Evolutionary conservation across 345 rosid species (phyloP), one percentile per base, ranked within the genome.

Genomic region (Anacardium occidentale): DNA sequence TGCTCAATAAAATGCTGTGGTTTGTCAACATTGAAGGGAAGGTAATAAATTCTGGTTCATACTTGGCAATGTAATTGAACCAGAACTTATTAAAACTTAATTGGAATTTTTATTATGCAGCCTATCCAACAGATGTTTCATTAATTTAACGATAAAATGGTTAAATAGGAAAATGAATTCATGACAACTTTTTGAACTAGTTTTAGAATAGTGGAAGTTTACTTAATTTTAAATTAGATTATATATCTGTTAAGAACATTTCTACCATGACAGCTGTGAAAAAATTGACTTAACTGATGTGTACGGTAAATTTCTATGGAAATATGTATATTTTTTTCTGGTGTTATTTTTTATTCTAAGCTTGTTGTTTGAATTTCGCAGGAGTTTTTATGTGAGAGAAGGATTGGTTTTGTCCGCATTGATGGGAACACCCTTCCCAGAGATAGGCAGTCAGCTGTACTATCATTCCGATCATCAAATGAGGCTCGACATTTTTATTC

Each of bases 381-480:
- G 98, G 97, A 94, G 78, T 88, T 88, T 75, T 42, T 90, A 74
- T 88, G 92, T 80, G 92, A 92, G 85, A 94, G 90, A 84, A 90
- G 85, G 79, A 79, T 94, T 69, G 77, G 79, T 71, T 94, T 94
- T 74, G 86, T 92, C 53, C 97, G 97, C 70, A 94, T 94, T 78
- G 98, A 94, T 90, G 98, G 98, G 79, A 90, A 69, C 57, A 90
- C 98, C 7, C 88, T 89, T 59, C 76, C 98, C 47, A 88, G 83
- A 85, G 97, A 94, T 75, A 87, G 98, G 81, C 95, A 94, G 76
- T 78, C 85, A 71, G 98, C 97, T 76, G 97, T 94, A 60, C 74
- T 69, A 62, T 84, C 87, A 64, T 94, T 92, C 75, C 85, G 84
- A 78, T 85, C 86, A 74, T 86, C 90, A 58, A 83, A 83, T 74